Conservation (phyloP, 345 rosid genomes). For the Odontarrhena argentea region DNA sequence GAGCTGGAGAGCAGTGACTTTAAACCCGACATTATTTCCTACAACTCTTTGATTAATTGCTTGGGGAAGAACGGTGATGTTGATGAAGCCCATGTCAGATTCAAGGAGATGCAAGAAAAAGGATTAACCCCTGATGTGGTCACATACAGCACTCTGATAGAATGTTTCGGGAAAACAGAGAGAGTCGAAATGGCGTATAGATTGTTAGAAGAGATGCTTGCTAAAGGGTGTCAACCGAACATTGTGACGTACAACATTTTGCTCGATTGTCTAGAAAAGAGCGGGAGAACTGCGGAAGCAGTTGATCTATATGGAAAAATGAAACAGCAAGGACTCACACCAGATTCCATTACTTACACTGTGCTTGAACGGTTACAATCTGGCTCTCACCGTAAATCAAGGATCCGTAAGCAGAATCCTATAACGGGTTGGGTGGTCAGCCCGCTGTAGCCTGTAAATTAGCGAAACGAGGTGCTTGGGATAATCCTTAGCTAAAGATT, state of each 20-base stretch:
- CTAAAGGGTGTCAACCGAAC: constrained; percentile 80
- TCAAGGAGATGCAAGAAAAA: constrained; percentile 87
- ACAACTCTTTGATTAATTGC: constrained; percentile 86
- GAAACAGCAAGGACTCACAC: constrained; percentile 79
- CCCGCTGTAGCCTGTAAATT: constrained; percentile 43
- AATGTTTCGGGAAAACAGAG: constrained; percentile 91
- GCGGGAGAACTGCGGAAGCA: constrained; percentile 81
- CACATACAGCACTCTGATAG: constrained; percentile 86
- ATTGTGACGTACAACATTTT: constrained; percentile 86
- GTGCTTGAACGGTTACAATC: constrained; percentile 79
- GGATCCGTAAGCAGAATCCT: constrained; percentile 80
- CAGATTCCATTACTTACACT: constrained; percentile 77
- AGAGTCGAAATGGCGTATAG: constrained; percentile 85
- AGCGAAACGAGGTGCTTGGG: background rate
- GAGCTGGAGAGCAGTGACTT: constrained; percentile 76
- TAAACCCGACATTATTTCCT: constrained; percentile 74
- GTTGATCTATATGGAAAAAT: constrained; percentile 76
- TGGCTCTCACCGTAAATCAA: constrained; percentile 61
- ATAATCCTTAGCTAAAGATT: background rate
- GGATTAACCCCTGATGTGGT: constrained; percentile 89
- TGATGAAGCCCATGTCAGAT: constrained; percentile 93
- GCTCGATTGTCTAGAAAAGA: constrained; percentile 83
- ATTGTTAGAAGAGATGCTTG: constrained; percentile 81
- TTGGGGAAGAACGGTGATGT: constrained; percentile 92
- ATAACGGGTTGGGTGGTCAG: constrained; percentile 92